These are phyloP conservation scores for Parachaetomium inaequale DNA, from an alignment of 495 filamentous ascomycete species.

Conservation along the genomic window DNA sequence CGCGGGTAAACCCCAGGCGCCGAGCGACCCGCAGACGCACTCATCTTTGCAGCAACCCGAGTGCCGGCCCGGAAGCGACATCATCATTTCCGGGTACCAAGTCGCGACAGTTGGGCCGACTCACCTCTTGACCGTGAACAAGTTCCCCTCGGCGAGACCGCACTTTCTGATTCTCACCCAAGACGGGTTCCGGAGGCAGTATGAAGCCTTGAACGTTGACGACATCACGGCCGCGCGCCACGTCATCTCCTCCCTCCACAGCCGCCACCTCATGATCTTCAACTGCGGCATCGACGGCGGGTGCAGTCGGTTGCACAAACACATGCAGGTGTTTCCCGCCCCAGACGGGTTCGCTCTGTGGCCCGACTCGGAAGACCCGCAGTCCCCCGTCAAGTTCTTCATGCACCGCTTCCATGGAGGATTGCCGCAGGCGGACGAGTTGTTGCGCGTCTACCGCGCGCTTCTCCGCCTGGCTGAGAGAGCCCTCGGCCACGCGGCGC, in stretches of 20 bases:
- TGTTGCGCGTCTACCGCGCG: constrained; percentile 25
- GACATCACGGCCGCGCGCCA: constrained; percentile 18
- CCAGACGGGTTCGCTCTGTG: constrained; percentile 16
- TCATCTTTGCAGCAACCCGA: constrained; percentile 2
- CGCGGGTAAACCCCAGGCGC: constrained; percentile 13
- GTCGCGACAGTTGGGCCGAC: constrained; percentile 21
- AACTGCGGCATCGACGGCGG: constrained; percentile 40
- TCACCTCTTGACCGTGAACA: constrained; percentile 41
- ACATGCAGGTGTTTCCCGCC: constrained; percentile 41
- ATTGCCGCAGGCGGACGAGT: constrained; percentile 9
- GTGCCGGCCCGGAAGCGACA: constrained; percentile 30
- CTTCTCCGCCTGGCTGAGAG: constrained; percentile 29
- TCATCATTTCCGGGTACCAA: constrained; percentile 23
- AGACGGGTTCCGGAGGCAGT: constrained; percentile 39
- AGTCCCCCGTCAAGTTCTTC: constrained; percentile 22
- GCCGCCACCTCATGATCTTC: constrained; percentile 31
- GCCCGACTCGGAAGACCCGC: constrained; percentile 13
- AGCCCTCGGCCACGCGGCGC: constrained; percentile 6
- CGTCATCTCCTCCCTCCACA: constrained; percentile 5
- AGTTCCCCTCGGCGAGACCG: constrained; percentile 40
- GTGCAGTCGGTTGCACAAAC: constrained; percentile 44
- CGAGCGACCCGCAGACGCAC: not conserved
- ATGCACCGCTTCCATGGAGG: constrained; percentile 17
- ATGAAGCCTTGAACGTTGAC: constrained; percentile 16
- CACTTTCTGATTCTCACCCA: constrained; percentile 40